Conservation (phyloP, 225 moss, liverwort and hornwort genomes). For the Pseudoscleropodium purum region DNA sequence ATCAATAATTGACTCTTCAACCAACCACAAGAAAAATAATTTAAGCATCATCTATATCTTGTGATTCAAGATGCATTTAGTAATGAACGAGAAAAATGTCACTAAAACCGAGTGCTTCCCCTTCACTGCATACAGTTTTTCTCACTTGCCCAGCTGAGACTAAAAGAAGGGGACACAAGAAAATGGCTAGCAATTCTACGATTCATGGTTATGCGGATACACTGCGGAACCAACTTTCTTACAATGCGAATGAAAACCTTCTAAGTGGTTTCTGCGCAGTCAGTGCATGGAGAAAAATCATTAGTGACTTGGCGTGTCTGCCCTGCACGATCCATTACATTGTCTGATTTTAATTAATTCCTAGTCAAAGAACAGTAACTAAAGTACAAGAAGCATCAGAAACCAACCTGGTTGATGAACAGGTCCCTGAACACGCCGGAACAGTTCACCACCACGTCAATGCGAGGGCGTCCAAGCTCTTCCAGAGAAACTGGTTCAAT, state of each 20-base stretch:
- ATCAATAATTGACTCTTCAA: background rate
- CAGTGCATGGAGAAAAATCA: background rate
- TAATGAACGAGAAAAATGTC: background rate
- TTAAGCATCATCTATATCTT: background rate
- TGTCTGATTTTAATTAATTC: background rate
- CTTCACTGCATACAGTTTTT: background rate
- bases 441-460: conserved; percentile 97
- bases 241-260: background rate
- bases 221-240: background rate
- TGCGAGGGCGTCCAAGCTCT: conserved; percentile 91
- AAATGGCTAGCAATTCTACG: background rate
- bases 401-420: conserved; percentile 86
- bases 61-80: background rate
- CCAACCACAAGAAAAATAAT: background rate
- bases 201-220: background rate
- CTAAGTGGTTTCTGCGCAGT: background rate
- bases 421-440: conserved; percentile 94
- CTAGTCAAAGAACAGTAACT: background rate
- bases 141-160: background rate
- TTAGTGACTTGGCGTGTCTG: background rate
- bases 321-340: background rate
- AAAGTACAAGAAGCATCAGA: background rate
- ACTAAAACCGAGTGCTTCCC: background rate
- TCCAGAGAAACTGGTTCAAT: conserved; percentile 88
- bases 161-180: background rate